Conservation (phyloP, 192 early-diverging fungal genomes). For the Gigaspora rosea region DNA sequence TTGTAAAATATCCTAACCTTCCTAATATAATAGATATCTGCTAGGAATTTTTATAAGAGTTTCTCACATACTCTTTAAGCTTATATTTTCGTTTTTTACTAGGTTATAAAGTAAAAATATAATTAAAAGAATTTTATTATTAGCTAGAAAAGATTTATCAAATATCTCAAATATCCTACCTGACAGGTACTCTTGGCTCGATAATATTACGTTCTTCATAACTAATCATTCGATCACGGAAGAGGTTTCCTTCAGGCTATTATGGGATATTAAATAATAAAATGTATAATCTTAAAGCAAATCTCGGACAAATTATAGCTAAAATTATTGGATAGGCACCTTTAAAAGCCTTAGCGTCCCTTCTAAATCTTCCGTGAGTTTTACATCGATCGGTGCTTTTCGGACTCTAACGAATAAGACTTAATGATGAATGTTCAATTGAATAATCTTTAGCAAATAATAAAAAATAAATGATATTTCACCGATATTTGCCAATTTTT, state of each 20-base stretch:
- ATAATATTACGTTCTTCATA: conserved; percentile 58
- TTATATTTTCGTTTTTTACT: too few relatives aligned
- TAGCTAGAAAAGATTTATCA: too few relatives aligned
- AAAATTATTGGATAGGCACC: conserved; percentile 24
- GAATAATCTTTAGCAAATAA: not conserved
- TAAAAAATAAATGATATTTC: conserved; percentile 34
- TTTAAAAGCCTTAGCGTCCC: not conserved
- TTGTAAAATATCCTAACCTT: too few relatives aligned
- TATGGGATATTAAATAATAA: conserved; percentile 45
- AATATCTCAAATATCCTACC: conserved; percentile 18
- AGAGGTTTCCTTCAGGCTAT: conserved; percentile 64
- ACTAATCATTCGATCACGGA: conserved; percentile 57
- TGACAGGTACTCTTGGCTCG: conserved; percentile 51
- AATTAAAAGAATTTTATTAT: too few relatives aligned
- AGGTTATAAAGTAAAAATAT: too few relatives aligned
- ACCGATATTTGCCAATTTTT: conserved; percentile 46
- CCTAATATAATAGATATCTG: too few relatives aligned
- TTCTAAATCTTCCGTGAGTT: conserved; percentile 31
- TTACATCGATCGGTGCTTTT: conserved; percentile 43
- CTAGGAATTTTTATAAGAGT: too few relatives aligned
- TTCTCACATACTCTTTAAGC: too few relatives aligned
- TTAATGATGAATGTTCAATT: not conserved
- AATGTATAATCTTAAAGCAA: not conserved
- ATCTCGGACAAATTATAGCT: not conserved
- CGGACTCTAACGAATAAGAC: conserved; percentile 21